These are phyloP conservation scores for Leptomonas seymouri DNA, from an alignment of 208 protist genomes.

Conservation along the genomic window DNA sequence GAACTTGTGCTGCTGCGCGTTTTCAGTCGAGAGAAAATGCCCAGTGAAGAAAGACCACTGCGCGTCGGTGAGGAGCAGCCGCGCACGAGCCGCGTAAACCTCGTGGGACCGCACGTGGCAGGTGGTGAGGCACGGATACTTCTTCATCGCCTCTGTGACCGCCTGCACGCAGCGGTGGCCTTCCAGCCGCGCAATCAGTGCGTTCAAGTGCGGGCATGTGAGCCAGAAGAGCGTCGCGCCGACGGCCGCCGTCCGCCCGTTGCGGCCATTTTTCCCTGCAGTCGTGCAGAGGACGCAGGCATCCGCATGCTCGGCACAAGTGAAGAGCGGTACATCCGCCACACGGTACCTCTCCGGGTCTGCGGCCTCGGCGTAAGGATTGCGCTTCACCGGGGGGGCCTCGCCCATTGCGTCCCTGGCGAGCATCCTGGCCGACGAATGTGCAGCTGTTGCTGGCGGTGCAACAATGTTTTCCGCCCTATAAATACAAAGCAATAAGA, in stretches of 20 bases:
- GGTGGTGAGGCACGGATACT: slow-evolving; percentile 17
- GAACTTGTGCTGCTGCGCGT: slow-evolving; percentile 46
- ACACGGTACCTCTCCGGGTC: slow-evolving; percentile 65
- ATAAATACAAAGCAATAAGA: neutral
- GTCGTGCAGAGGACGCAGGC: slow-evolving; percentile 79
- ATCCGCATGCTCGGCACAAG: slow-evolving; percentile 50
- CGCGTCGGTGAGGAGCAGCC: slow-evolving; percentile 38
- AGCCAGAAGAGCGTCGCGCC: slow-evolving; percentile 87
- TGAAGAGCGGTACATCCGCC: slow-evolving; percentile 60
- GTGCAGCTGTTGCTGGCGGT: neutral
- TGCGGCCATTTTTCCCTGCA: slow-evolving; percentile 75
- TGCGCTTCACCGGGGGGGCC: slow-evolving; percentile 17
- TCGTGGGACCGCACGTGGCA: slow-evolving; percentile 67
- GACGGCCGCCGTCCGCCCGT: slow-evolving; percentile 65
- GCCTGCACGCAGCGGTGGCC: slow-evolving; percentile 53
- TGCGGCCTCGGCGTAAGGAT: slow-evolving; percentile 58
- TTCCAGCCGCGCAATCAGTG: slow-evolving; percentile 75
- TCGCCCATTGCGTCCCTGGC: neutral
- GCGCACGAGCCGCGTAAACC: slow-evolving; percentile 44
- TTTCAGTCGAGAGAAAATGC: slow-evolving; percentile 48
- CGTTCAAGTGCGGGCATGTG: slow-evolving; percentile 84
- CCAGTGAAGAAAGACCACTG: slow-evolving; percentile 73
- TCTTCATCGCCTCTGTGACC: slow-evolving; percentile 34
- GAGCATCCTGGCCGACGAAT: neutral
- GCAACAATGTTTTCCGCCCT: neutral